Evolutionary conservation across 1,139 yeast species (phyloP).

Genomic region (Nakaseomyces nivariensis): DNA sequence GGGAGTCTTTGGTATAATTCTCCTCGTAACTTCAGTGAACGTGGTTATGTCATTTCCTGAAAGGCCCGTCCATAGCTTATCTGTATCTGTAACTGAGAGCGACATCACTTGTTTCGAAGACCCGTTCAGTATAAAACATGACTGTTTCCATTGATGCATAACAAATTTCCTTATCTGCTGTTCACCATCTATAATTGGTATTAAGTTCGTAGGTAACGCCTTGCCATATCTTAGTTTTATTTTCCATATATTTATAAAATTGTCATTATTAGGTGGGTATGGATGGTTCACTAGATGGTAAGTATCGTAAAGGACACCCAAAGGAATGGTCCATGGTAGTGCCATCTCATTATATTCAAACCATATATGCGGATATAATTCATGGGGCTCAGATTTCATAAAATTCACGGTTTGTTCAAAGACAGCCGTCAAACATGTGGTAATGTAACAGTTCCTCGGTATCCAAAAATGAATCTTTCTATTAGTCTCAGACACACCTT

Average conservation of each 20-base stretch:
- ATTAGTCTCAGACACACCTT: slow-evolving; percentile 7
- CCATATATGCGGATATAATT: slow-evolving; percentile 41
- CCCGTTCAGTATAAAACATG: slow-evolving; percentile 64
- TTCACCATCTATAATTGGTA: slow-evolving; percentile 34
- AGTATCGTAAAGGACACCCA: slow-evolving; percentile 57
- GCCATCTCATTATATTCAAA: slow-evolving; percentile 57
- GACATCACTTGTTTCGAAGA: slow-evolving; percentile 67
- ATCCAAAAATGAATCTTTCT: slow-evolving; percentile 14
- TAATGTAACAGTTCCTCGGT: slow-evolving; percentile 50
- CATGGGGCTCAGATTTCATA: slow-evolving; percentile 28
- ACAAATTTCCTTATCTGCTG: slow-evolving; percentile 43
- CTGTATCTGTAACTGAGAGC: slow-evolving; percentile 52
- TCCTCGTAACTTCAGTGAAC: slow-evolving; percentile 33
- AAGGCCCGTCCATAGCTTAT: slow-evolving; percentile 47
- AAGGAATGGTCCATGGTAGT: slow-evolving; percentile 68
- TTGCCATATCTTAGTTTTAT: slow-evolving; percentile 36
- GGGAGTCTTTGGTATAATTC: slow-evolving; percentile 32
- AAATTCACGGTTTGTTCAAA: slow-evolving; percentile 37
- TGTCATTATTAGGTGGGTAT: slow-evolving; percentile 6
- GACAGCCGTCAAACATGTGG: slow-evolving; percentile 37
- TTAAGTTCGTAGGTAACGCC: slow-evolving; percentile 44
- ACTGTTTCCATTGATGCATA: slow-evolving; percentile 72
- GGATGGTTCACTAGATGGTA: slow-evolving; percentile 1
- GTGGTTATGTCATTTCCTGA: slow-evolving; percentile 23
- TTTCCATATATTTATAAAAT: slow-evolving; percentile 38